A percentile compares a stretch with the other conserved stretches of the same genome.
phyloP scores from a whole-genome alignment of 1,139 yeast genomes.

The Protomyces inouyei region DNA sequence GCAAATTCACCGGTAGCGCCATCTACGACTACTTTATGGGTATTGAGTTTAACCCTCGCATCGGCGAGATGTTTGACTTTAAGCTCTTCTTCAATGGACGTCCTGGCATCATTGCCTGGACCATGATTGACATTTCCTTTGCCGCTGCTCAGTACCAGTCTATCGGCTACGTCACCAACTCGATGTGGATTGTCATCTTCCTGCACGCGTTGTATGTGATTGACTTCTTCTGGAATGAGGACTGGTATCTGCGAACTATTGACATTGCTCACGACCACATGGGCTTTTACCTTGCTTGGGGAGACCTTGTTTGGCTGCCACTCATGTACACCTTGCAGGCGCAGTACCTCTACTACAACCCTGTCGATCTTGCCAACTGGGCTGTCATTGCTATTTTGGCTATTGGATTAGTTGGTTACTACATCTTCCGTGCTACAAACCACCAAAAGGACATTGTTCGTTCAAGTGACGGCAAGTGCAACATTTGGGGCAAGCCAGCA shows the following conservation, averaged over 20 bases:
- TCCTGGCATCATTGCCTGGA: constrained; percentile 89
- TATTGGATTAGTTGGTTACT: constrained; percentile 59
- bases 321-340: constrained; percentile 84
- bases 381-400: constrained; percentile 42
- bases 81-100: constrained; percentile 88
- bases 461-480: constrained; percentile 72
- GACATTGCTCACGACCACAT: constrained; percentile 96
- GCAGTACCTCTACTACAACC: constrained; percentile 67
- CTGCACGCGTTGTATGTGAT: constrained; percentile 80
- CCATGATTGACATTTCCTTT: constrained; percentile 70
- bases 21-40: constrained; percentile 86
- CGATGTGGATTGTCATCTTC: constrained; percentile 61
- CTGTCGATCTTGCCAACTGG: constrained; percentile 51
- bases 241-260: constrained; percentile 70
- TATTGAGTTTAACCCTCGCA: constrained; percentile 85
- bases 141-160: constrained; percentile 70
- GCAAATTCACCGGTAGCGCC: constrained; percentile 26
- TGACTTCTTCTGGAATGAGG: constrained; percentile 58
- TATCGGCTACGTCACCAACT: constrained; percentile 60
- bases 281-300: constrained; percentile 92
- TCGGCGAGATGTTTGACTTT: constrained; percentile 71
- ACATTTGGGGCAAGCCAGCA: constrained; percentile 41
- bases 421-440: constrained; percentile 78
- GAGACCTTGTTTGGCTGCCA: constrained; percentile 88
- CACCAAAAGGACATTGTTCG: constrained; percentile 62